These are phyloP conservation scores for Skeletonema costatum DNA, from an alignment of 108 stramenopile genomes.

Conservation along the genomic window DNA sequence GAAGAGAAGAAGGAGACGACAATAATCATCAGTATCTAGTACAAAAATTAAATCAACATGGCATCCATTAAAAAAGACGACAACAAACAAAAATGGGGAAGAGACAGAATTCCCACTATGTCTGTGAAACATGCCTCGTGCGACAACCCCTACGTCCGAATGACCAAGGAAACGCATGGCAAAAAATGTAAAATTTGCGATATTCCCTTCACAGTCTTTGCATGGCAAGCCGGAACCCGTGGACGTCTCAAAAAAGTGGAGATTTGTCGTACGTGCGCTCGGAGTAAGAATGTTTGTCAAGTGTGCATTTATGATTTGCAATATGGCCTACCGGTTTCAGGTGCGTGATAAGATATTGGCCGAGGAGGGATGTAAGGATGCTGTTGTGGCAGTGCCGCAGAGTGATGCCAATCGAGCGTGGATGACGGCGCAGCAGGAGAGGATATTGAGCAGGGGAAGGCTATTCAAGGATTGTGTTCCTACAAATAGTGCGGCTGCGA, in stretches of 20 bases:
- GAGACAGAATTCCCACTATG: conserved; percentile 96
- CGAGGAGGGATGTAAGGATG: conserved; percentile 65
- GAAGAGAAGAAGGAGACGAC: too few relatives aligned
- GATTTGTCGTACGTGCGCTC: conserved; percentile 95
- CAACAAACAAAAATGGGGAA: conserved; percentile 93
- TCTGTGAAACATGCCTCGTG: conserved; percentile 99
- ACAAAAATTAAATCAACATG: conserved; percentile 6
- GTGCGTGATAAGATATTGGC: conserved; percentile 91
- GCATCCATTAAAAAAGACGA: conserved; percentile 84
- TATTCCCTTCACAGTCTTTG: conserved; percentile 94
- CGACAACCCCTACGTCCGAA: conserved; percentile 98
- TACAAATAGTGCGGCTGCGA: conserved; percentile 65
- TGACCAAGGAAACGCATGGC: conserved; percentile 93
- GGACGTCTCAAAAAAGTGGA: conserved; percentile 95
- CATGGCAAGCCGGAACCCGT: conserved; percentile 96
- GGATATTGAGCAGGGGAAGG: conserved; percentile 72
- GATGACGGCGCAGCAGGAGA: conserved; percentile 83
- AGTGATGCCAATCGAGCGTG: conserved; percentile 87
- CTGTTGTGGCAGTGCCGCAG: conserved; percentile 79
- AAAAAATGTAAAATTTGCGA: conserved; percentile 98
- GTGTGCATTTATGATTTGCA: conserved; percentile 98
- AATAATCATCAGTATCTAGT: not conserved
- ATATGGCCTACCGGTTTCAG: conserved; percentile 95
- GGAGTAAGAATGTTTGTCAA: conserved; percentile 98
- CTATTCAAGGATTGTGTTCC: conserved; percentile 52